Evolutionary conservation across 106 monocot species (phyloP).

Genomic region (Dendrobium catenatum): DNA sequence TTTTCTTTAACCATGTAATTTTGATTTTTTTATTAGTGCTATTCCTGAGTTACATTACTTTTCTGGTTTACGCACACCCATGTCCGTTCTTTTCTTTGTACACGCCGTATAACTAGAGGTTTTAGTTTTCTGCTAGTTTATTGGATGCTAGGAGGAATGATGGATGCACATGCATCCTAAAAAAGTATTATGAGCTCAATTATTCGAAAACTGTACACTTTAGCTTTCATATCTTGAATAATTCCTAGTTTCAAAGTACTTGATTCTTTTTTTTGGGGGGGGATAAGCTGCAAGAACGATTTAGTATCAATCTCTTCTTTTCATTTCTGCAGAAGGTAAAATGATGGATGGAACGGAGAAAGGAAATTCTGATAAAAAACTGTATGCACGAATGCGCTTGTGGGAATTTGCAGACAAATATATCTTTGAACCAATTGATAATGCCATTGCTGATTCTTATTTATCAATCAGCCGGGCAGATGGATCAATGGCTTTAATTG

Average conservation of each 20-base stretch:
- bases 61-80: neutral
- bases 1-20: neutral
- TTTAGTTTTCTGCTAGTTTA: neutral
- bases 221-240: neutral
- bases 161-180: neutral
- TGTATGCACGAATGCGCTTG: slow-evolving; percentile 50
- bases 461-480: slow-evolving; percentile 60
- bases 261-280: neutral
- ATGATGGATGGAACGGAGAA: slow-evolving; percentile 8
- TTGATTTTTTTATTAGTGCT: neutral
- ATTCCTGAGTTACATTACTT: neutral
- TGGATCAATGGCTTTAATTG: slow-evolving; percentile 62
- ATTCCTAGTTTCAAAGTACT: neutral
- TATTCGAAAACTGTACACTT: neutral
- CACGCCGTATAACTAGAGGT: neutral
- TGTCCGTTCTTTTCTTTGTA: neutral
- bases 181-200: neutral
- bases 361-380: slow-evolving; percentile 23
- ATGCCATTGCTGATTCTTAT: slow-evolving; percentile 43
- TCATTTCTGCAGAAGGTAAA: neutral
- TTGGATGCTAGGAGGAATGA: neutral
- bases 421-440: slow-evolving; percentile 58
- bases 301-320: neutral
- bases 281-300: neutral
- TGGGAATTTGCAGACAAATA: slow-evolving; percentile 86